These are phyloP conservation scores for Flaveria floridana DNA, from an alignment of 140 eudicot genomes.

Conservation along the genomic window DNA sequence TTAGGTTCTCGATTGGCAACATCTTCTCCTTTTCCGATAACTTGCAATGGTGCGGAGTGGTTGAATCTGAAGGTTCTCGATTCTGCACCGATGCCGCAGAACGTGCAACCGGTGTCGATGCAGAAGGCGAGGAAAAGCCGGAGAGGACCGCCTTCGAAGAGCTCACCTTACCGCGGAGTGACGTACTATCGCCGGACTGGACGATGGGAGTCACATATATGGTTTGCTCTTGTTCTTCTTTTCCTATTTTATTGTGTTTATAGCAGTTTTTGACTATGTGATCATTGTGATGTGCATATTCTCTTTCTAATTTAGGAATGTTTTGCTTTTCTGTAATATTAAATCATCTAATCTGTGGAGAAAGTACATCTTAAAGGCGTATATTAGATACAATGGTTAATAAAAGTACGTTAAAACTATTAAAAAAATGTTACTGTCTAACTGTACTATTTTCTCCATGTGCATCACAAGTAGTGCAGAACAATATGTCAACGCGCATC, in stretches of 20 bases:
- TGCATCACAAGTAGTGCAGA: constrained; percentile 19
- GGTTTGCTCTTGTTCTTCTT: constrained; percentile 43
- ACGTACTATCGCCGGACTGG: constrained; percentile 97
- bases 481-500: constrained; percentile 13
- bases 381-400: no score
- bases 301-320: constrained; percentile 8
- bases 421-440: background rate
- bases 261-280: background rate
- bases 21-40: constrained; percentile 28
- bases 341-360: background rate
- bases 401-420: no score
- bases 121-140: constrained; percentile 68
- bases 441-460: background rate
- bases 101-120: constrained; percentile 29
- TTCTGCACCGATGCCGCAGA: constrained; percentile 29
- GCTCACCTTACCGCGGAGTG: constrained; percentile 95
- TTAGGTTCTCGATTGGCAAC: constrained; percentile 19
- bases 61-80: constrained; percentile 56
- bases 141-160: constrained; percentile 89
- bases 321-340: background rate
- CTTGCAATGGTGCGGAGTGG: constrained; percentile 47
- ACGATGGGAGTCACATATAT: constrained; percentile 98
- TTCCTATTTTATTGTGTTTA: constrained; percentile 2
- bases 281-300: background rate
- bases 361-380: no score